Evolutionary conservation across 2,329 filamentous ascomycete genomes (phyloP), one percentile per base, ranked within the genome.

Genomic region (Aspergillus sp.): DNA sequence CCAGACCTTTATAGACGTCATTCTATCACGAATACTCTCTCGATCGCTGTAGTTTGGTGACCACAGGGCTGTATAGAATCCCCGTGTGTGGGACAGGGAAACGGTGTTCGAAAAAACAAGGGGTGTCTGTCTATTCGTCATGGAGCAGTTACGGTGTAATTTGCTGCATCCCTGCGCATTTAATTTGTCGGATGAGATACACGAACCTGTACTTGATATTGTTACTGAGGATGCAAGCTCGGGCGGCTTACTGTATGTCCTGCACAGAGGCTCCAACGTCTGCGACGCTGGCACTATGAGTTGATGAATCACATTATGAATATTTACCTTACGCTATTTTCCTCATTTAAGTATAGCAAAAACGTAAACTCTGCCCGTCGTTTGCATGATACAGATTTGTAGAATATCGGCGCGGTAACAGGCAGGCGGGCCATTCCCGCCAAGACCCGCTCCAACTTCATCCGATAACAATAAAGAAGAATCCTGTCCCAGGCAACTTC

Each of bases 291-390:
- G 61, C 55, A 63, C 46, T 59, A 68, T 64, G 67, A 69, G 65
- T 61, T 69, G 63, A 69, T 65, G 67, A 69, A 66, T 64, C 64
- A 68, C 59, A 68, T 57, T 60, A 67, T 62, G 66, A 64, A 59
- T 58, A 50, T 17, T 39, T 44, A 40, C 11, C 17, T 27, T 31
- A 31, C 9, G 35, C 6, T n/a, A 37, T 15, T 37, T 37, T 14
- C 6, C 15, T 37, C 35, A 15, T 37, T 37, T 12, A 37, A 37
- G 14, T n/a, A 37, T 7, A 37, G 35, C 35, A n/a, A 14, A 37
- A n/a, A 4, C 4, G 14, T 37, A 37, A n/a, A 37, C 5, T 6
- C 14, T n/a, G 14, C 14, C 14, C 9, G 3, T 4, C 27, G 8
- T 31, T 31, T 11, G 4, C 27, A 4, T 31, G 27, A 31, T 31